These are phyloP conservation scores for Sphenostylis stenocarpa DNA, from an alignment of 306 rosid species.

Conservation along the genomic window DNA sequence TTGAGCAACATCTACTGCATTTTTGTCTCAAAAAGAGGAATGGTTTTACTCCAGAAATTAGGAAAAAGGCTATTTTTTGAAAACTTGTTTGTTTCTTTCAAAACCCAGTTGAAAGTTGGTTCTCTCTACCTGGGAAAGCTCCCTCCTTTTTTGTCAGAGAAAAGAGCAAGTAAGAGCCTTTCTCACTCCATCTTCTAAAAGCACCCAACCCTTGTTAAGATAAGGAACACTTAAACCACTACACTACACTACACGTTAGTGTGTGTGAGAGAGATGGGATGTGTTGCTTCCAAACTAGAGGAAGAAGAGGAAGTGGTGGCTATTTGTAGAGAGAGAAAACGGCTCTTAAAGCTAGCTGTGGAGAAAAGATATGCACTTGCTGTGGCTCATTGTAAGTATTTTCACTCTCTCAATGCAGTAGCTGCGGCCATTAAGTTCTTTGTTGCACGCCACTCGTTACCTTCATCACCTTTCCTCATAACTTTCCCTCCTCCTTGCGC, in stretches of 20 bases:
- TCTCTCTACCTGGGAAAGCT: conserved; percentile 43
- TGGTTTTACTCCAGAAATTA: conserved; percentile 37
- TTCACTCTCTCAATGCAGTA: conserved; percentile 70
- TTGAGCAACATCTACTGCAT: conserved; percentile 9
- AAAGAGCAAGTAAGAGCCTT: conserved; percentile 47
- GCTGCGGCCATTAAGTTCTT: conserved; percentile 79
- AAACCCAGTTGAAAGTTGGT: conserved; percentile 38
- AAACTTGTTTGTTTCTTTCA: conserved; percentile 32
- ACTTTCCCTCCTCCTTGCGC: conserved; percentile 74
- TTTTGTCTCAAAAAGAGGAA: conserved; percentile 36
- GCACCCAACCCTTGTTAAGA: conserved; percentile 18
- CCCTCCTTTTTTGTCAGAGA: conserved; percentile 49
- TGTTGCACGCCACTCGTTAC: conserved; percentile 86
- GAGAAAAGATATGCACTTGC: conserved; percentile 88
- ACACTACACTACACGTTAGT: not conserved
- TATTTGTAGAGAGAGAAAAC: conserved; percentile 87
- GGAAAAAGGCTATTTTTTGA: conserved; percentile 37
- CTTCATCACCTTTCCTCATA: conserved; percentile 80
- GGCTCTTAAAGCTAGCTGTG: conserved; percentile 69
- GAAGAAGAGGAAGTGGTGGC: conserved; percentile 80
- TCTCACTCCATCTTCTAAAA: conserved; percentile 41
- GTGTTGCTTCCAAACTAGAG: conserved; percentile 95
- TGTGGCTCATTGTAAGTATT: conserved; percentile 85
- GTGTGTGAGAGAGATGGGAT: conserved; percentile 57
- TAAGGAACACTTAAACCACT: conserved; percentile 11